These are phyloP conservation scores for Chytridium lagenaria DNA, from an alignment of 371 early-diverging fungal genomes.

Conservation along the genomic window DNA sequence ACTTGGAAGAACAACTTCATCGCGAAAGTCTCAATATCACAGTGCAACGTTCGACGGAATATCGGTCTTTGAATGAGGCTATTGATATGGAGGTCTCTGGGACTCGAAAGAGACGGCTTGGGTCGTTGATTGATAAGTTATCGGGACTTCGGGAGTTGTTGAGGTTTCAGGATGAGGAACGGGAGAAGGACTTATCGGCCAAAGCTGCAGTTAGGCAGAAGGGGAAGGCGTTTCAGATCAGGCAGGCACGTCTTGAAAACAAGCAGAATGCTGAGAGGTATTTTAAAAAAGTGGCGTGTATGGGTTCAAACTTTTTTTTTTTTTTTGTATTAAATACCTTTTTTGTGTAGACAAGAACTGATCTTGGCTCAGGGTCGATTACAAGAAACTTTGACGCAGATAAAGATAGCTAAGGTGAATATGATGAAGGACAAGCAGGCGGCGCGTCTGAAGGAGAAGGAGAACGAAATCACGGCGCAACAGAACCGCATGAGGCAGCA, in stretches of 20 bases:
- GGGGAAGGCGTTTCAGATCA: conserved; percentile 26
- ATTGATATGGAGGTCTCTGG: background rate
- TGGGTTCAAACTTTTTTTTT: background rate
- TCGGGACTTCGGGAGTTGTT: conserved; percentile 12
- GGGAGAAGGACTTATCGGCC: conserved; percentile 23
- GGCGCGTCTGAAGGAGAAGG: conserved; percentile 23
- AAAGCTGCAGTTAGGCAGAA: conserved; percentile 23
- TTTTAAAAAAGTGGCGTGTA: background rate
- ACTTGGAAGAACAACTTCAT: conserved; percentile 19
- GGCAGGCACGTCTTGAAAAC: conserved; percentile 30
- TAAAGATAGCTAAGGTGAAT: conserved; percentile 27
- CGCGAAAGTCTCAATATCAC: conserved; percentile 10
- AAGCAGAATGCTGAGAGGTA: conserved; percentile 31
- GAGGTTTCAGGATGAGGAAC: conserved; percentile 34
- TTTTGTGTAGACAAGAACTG: conserved; percentile 25
- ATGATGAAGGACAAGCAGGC: conserved; percentile 20
- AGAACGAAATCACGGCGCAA: conserved; percentile 27
- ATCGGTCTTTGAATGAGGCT: conserved; percentile 15
- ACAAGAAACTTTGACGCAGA: conserved; percentile 21
- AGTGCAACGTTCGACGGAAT: conserved; percentile 4
- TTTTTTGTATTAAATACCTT: background rate
- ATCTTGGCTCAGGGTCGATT: conserved; percentile 28
- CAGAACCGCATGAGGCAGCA: conserved; percentile 31
- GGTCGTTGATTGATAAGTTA: conserved; percentile 27
- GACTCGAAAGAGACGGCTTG: conserved; percentile 25